Evolutionary conservation across 2,329 filamentous ascomycete genomes (phyloP), one percentile per base, ranked within the genome.

Genomic region (Alternaria dauci): DNA sequence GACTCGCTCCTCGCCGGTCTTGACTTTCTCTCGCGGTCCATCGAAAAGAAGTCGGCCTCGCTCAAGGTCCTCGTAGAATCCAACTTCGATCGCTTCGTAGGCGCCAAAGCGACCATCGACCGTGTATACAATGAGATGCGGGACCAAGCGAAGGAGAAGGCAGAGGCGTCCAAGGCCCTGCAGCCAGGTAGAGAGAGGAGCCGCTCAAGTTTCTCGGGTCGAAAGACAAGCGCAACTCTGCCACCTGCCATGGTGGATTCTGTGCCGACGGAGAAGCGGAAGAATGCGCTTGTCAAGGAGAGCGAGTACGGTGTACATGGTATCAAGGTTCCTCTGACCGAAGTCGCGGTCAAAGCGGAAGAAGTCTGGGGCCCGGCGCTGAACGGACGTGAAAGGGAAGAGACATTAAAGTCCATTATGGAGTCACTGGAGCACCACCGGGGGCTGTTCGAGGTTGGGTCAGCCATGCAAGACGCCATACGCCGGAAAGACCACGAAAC

Each of bases 101-200:
- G 93, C 65, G 95, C 95, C 43, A 99, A 99, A 79, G 92, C 94
- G 18, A 98, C 94, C 8, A 98, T 99, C 72, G 95, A 99, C 81
- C 96, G 96, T 80, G 95, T 99, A 53, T 99, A 99, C 81, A 96
- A 90, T 63, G 95, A 99, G 79, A 99, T 99, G 95, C 83, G 86
- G 28, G 85, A 86, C 34, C 86, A 97, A 87, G 84, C 94, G 83
- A 79, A 81, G 42, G 80, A 85, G 57, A 55, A 48, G 0, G 18
- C 66, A 1, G 72, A 74, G 20, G 56, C 69, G 6, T 69, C 67
- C 32, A 52, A 55, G 39, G 76, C 79, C 18, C 76, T 81, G n/a
- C 76, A 80, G 20, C 89, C 92, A 72, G 89, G 87, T 20, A 85
- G 90, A 23, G 88, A 89, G 67, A 81, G 88, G 25, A 93, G 91